Base-by-base conservation (phyloP, 2,329 filamentous ascomycete species). In the Aspergillus intermedius region DNA sequence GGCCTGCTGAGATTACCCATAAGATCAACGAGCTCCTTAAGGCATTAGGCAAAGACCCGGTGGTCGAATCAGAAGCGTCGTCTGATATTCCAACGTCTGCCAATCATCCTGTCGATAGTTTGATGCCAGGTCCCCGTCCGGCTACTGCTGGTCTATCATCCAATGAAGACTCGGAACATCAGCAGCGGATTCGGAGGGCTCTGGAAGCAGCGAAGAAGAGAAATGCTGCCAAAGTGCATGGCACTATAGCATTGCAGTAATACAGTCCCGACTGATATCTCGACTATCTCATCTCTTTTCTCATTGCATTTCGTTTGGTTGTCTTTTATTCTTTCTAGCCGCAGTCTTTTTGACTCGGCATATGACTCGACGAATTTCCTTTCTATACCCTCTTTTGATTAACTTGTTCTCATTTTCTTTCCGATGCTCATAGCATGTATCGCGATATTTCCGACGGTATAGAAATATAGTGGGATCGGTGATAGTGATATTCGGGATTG, bases 171-270 rank as follows among this genome's bases (percentile, higher is more conserved):
- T 55, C 61, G 10, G 71, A 74, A 51, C 75, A 75, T 56, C 68
- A 76, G 50, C 65, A 70, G 50, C 68, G 77, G 53, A 59, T 79
- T 44, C 72, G 70, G 42, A 72, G 65, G 53, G 77, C 77, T 28
- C 59, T 80, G 47, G 76, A 79, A 51, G 72, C 74, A 49, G 77
- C 77, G 7, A 80, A 79, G 65, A 72, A 67, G 62, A 69, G 78
- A 52, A 80, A 81, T 63, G 75, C 69, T 5, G 65, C 63, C 28
- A 40, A 65, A 61, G 35, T 51, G 47, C 41, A 57, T 54, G 40
- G 48, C 54, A 45, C 56, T 42, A 49, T 50, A 17, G 19, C 15
- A 19, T 30, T 30, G 25, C 25, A 30, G 25, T 30, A 30, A 30
- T 22, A 23, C n/a, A 43, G 34, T 44, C 12, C 21, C 34, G 17